Evolutionary conservation across 2,329 filamentous ascomycete species (phyloP).

Genomic region (Aureobasidium sp.): DNA sequence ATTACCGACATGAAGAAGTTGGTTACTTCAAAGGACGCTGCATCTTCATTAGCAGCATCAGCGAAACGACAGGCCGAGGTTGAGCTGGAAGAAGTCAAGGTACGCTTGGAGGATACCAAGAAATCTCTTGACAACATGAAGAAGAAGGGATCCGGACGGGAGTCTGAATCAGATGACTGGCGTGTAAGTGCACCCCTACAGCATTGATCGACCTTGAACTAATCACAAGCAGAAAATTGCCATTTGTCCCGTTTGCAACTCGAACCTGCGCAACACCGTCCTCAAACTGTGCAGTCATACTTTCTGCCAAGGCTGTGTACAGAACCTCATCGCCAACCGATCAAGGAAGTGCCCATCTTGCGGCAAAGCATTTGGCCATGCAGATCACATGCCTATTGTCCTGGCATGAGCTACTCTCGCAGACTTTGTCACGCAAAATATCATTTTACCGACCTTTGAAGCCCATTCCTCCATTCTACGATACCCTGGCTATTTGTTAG

Average conservation of each 20-base stretch:
- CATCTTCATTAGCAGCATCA: slow-evolving; percentile 55
- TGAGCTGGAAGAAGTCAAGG: slow-evolving; percentile 72
- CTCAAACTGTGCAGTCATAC: slow-evolving; percentile 92
- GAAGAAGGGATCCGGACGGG: slow-evolving; percentile 67
- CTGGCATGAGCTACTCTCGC: slow-evolving; percentile 16
- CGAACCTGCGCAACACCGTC: slow-evolving; percentile 87
- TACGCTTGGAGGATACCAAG: slow-evolving; percentile 66
- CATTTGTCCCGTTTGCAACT: slow-evolving; percentile 86
- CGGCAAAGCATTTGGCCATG: slow-evolving; percentile 81
- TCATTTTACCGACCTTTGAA: background rate
- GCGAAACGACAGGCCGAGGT: slow-evolving; percentile 53
- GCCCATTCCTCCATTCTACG: background rate
- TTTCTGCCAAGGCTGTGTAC: slow-evolving; percentile 85
- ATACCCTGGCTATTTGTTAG: background rate
- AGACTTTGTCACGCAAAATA: background rate
- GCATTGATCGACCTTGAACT: background rate
- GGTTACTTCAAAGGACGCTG: slow-evolving; percentile 67
- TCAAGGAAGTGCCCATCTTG: slow-evolving; percentile 95
- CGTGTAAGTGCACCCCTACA: slow-evolving; percentile 53
- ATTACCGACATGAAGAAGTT: slow-evolving; percentile 66
- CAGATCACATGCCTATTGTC: slow-evolving; percentile 66
- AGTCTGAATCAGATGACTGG: slow-evolving; percentile 66
- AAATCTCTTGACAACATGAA: slow-evolving; percentile 84
- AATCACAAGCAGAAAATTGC: slow-evolving; percentile 54
- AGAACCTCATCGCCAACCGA: slow-evolving; percentile 79